Evolutionary conservation across 2,329 filamentous ascomycete species (phyloP), one percentile per base, ranked within the genome.

Genomic region (Dothideomycetes sp.): DNA sequence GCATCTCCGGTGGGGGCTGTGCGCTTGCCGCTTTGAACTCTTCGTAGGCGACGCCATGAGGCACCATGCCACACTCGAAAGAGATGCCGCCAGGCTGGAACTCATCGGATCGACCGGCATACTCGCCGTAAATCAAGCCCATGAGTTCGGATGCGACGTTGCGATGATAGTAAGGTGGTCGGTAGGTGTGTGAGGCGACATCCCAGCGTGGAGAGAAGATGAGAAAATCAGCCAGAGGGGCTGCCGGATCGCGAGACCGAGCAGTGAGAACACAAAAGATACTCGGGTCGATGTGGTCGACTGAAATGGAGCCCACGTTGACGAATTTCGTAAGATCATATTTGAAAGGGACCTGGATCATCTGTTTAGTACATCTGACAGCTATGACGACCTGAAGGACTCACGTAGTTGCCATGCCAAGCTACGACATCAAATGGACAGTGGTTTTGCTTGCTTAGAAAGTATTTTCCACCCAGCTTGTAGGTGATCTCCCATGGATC

Each of bases 271-370:
- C 58, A 35, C 51, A 56, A 47, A 58, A 59, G 38, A 62, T 55
- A 5, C 55, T 59, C 3, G 59, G 59, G 37, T 62, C 59, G 16
- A 57, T 61, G 45, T 62, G 59, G 45, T 62, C 59, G 37, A 61
- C 54, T 4, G 57, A 59, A 33, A 57, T 62, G 44, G 53, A 54
- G 44, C 59, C 59, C 36, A 59, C 55, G 12, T 57, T 58, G 5
- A 56, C 58, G 44, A 62, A 64, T 43, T 70, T 72, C 5, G 68
- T 71, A 5, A 75, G 52, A 38, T 70, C 70, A 50, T 75, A 75
- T 53, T 74, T 45, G 38, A 37, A 43, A 19, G 43, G 66, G 32
- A 41, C 37, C 40, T 43, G 30, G 24, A 22, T 31, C 15, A 17
- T 31, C 22, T 15, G 32, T 36, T n/a, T n/a, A n/a, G n/a, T 14